Percentiles rank a stretch among this genome's conserved stretches.
These are phyloP conservation scores for Ziziphus jujuba DNA, from an alignment of 306 rosid species.

Conservation along the genomic window DNA sequence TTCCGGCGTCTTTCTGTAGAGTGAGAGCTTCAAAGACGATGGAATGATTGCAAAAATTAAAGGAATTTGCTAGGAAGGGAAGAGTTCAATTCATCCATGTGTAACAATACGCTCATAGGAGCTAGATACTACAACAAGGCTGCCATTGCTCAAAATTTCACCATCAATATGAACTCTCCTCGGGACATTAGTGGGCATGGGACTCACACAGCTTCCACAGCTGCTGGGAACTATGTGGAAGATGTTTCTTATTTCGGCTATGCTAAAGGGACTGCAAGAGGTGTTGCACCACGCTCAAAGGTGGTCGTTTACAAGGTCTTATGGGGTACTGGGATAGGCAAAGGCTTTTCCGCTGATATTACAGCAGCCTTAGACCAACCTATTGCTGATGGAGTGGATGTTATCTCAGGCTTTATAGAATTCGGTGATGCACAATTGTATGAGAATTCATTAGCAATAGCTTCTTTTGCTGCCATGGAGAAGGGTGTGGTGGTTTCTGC, in stretches of 20 bases:
- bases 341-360: constrained; percentile 23
- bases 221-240: constrained; percentile 24
- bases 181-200: constrained; percentile 34
- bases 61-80: constrained; percentile 21
- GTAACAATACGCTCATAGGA: constrained; percentile 33
- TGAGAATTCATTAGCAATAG: constrained; percentile 27
- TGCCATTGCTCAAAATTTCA: constrained; percentile 13
- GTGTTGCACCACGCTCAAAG: constrained; percentile 23
- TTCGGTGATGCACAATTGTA: background rate
- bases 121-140: constrained; percentile 28
- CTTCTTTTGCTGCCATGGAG: constrained; percentile 33
- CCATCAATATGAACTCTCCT: constrained; percentile 23
- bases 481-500: constrained; percentile 24
- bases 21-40: constrained; percentile 26
- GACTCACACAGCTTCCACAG: constrained; percentile 30
- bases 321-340: constrained; percentile 12
- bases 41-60: constrained; percentile 14
- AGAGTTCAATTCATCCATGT: constrained; percentile 28
- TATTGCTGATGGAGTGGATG: constrained; percentile 35
- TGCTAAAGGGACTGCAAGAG: constrained; percentile 32
- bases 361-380: constrained; percentile 35
- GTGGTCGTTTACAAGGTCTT: constrained; percentile 28
- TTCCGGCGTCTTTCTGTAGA: constrained; percentile 32
- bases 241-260: constrained; percentile 28
- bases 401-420: constrained; percentile 17